These are phyloP conservation scores for Lyophyllum shimeji DNA, from an alignment of 768 basidiomycete genomes.

Conservation along the genomic window DNA sequence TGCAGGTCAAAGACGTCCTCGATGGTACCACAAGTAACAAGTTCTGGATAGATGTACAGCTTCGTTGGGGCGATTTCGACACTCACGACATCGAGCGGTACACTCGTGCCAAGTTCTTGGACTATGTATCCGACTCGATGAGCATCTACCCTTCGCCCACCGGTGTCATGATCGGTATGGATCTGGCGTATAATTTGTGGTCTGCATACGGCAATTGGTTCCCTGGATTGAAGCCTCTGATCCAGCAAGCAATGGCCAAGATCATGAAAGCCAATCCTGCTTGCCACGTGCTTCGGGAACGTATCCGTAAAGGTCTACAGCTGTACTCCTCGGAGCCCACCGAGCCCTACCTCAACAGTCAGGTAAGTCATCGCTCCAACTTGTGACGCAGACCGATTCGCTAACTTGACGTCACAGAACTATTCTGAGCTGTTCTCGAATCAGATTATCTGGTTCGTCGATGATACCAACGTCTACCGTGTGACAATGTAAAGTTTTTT, in stretches of 20 bases:
- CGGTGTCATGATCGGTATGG: constrained; percentile 98
- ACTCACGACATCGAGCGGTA: constrained; percentile 99
- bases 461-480: constrained; percentile 99
- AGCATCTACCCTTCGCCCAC: constrained; percentile 99
- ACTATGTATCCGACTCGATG: constrained; percentile 97
- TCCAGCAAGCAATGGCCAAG: constrained; percentile 99
- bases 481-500: constrained; percentile 71
- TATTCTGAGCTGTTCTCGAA: constrained; percentile 97
- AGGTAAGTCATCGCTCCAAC: constrained; percentile 37
- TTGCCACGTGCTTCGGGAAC: constrained; percentile 94
- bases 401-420: constrained; percentile 43
- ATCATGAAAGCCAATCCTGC: constrained; percentile 99
- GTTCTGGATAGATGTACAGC: constrained; percentile 96
- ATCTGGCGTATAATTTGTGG: constrained; percentile 97
- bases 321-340: constrained; percentile 99
- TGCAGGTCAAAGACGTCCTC: constrained; percentile 78
- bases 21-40: constrained; percentile 99
- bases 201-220: constrained; percentile 99
- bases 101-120: constrained; percentile 97
- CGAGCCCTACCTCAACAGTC: constrained; percentile 98
- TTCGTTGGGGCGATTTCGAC: constrained; percentile 98
- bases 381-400: background rate
- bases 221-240: constrained; percentile 96
- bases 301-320: constrained; percentile 97
- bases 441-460: constrained; percentile 99